Conservation (phyloP, 805 yeast genomes). For the Suhomyces sp. region DNA sequence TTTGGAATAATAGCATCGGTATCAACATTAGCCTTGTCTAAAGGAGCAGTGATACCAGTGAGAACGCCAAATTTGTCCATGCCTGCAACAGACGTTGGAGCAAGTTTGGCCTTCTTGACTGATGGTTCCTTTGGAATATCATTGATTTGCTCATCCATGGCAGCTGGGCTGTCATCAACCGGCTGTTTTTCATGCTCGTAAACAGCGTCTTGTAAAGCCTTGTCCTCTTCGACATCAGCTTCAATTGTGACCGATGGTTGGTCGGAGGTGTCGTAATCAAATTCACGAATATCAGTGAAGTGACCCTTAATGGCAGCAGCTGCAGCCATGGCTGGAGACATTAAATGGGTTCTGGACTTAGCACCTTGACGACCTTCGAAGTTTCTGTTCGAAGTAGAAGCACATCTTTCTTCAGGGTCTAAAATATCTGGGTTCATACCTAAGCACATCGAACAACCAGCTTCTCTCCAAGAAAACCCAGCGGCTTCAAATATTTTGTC, state of each 20-base stretch:
- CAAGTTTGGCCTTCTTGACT: conserved; percentile 15
- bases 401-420: conserved; percentile 95
- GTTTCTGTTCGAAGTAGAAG: conserved; percentile 97
- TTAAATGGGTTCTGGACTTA: conserved; percentile 88
- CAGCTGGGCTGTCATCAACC: conserved; percentile 48
- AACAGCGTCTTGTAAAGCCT: conserved; percentile 65
- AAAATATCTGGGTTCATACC: conserved; percentile 99
- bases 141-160: conserved; percentile 55
- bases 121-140: conserved; percentile 57
- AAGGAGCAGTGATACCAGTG: conserved; percentile 89
- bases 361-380: conserved; percentile 99
- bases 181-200: conserved; percentile 71
- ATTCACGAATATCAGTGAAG: conserved; percentile 86
- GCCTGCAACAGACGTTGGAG: conserved; percentile 37
- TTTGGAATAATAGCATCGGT: conserved; percentile 99
- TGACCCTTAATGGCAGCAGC: conserved; percentile 95
- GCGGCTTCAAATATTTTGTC: conserved; percentile 89
- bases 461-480: conserved; percentile 99
- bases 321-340: conserved; percentile 99
- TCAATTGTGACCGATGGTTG: conserved; percentile 59
- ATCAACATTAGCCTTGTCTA: conserved; percentile 92
- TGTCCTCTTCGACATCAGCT: conserved; percentile 44
- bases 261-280: conserved; percentile 55
- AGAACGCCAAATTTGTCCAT: conserved; percentile 75
- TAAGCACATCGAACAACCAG: conserved; percentile 99